Conservation (phyloP, 768 basidiomycete species). For the Sistotremastrum suecicum region DNA sequence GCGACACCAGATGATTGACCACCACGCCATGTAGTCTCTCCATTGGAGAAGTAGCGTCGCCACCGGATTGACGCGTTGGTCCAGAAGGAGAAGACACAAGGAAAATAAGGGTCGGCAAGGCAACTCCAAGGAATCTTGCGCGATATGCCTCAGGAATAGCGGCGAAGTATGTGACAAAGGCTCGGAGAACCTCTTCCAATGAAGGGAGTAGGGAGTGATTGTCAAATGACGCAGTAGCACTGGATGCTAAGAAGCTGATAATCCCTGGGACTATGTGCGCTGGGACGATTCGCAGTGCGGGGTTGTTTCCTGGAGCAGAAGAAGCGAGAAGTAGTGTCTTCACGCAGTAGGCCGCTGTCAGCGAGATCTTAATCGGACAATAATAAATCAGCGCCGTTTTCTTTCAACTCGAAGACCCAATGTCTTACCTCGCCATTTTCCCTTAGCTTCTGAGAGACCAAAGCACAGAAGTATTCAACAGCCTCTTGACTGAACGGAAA, state of each 20-base stretch:
- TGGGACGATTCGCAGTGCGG: slow-evolving; percentile 56
- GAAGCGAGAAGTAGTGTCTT: slow-evolving; percentile 69
- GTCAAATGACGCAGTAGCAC: slow-evolving; percentile 44
- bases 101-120: slow-evolving; percentile 64
- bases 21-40: too few relatives aligned
- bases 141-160: slow-evolving; percentile 46
- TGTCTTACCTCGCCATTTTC: slow-evolving; percentile 50
- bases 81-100: slow-evolving; percentile 58
- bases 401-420: background rate
- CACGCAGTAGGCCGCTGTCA: slow-evolving; percentile 84
- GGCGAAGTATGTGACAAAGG: slow-evolving; percentile 50
- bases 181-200: slow-evolving; percentile 70
- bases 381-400: background rate
- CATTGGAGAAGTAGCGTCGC: slow-evolving; percentile 38
- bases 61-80: slow-evolving; percentile 29
- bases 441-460: slow-evolving; percentile 68
- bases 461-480: slow-evolving; percentile 73
- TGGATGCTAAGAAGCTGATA: slow-evolving; percentile 64
- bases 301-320: slow-evolving; percentile 51
- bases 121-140: slow-evolving; percentile 53
- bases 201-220: slow-evolving; percentile 40
- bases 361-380: slow-evolving; percentile 58
- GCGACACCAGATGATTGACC: slow-evolving; percentile 51
- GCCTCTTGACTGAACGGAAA: slow-evolving; percentile 58
- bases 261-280: slow-evolving; percentile 65